Percentiles rank a stretch among this genome's conserved stretches.
Evolutionary conservation across 176 grass and related monocot species (phyloP).

Genomic region (Carex cristatella): DNA sequence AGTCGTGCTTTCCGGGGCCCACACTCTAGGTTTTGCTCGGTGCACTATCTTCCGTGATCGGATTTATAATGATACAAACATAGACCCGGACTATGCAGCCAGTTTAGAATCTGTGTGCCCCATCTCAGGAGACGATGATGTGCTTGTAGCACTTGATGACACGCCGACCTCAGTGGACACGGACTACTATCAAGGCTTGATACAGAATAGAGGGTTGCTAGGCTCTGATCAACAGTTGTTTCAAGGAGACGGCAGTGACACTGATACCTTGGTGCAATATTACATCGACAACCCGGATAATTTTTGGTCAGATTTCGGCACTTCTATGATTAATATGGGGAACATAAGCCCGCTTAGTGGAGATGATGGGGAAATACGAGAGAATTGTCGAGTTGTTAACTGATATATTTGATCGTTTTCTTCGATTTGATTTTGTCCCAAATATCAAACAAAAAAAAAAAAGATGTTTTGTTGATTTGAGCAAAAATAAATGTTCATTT

Average conservation of each 20-base stretch:
- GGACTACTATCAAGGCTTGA: slow-evolving; percentile 55
- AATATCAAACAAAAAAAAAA: neutral
- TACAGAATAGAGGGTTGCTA: slow-evolving; percentile 48
- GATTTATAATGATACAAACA: slow-evolving; percentile 56
- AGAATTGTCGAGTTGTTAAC: slow-evolving; percentile 55
- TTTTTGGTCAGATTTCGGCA: slow-evolving; percentile 52
- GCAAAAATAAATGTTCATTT: neutral
- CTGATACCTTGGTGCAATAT: slow-evolving; percentile 39
- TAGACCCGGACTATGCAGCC: slow-evolving; percentile 47
- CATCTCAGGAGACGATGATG: slow-evolving; percentile 38
- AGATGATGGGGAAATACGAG: slow-evolving; percentile 48
- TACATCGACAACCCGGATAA: slow-evolving; percentile 38
- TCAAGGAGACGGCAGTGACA: slow-evolving; percentile 34
- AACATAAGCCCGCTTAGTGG: slow-evolving; percentile 51
- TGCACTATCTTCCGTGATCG: slow-evolving; percentile 55
- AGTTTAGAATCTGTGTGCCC: slow-evolving; percentile 48
- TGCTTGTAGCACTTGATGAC: slow-evolving; percentile 47
- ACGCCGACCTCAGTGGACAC: slow-evolving; percentile 50
- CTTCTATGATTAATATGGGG: slow-evolving; percentile 50
- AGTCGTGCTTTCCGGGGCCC: slow-evolving; percentile 56
- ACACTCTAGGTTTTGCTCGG: slow-evolving; percentile 67
- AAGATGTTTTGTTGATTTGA: neutral
- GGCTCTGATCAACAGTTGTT: slow-evolving; percentile 67
- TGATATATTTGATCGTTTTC: neutral
- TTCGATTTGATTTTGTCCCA: neutral